Base-by-base conservation (phyloP, 768 basidiomycete genomes). In the Daedaleopsis nitida region DNA sequence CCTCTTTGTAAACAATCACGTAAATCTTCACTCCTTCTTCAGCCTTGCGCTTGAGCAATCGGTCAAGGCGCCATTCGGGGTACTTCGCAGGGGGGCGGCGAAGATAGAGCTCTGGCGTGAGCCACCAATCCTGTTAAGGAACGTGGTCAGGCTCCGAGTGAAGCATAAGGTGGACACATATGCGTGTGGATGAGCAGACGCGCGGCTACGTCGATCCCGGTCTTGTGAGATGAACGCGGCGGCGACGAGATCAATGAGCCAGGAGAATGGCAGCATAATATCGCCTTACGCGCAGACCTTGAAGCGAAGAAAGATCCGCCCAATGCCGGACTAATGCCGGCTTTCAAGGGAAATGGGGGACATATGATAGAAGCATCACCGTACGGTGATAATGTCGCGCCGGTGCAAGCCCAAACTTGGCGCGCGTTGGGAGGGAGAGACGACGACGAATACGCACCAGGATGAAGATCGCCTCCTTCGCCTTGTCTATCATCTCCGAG, bases 1-100 rank as follows among this genome's bases (percentile, higher is more conserved):
- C 91, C 80, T 97, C 96, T 74, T 98, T 98, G 81, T 98, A 98
- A 3, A 98, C 92, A 62, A 94, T 80, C 47, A 98, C 84, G 74
- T 95, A 91, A 45, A 99, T 76, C 73, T 88, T 92, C 58, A 98
- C 97, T 21, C 96, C 97, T 68, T 96, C 78, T 69, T 93, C 80
- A 0, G 97, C 97, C 76, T 98, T 98, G 55, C 89, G 84, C 74
- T 91, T 79, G 52, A 98, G 80, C 13, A 98, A 71, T 37, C 86
- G 77, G 72, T 99, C 97, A 27, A 99, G 82, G 24, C 97, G 83
- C 86, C 88, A 99, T 74, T 97, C 87, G 7, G 88, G 87, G 70
- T 92, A 82, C 66, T 86, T 75, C 0, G 92, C 91, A 7, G 96
- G 88, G 1, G 96, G 97, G 12, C 97, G 91, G 55, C 96, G 88